Evolutionary conservation across 352 stramenopile species (phyloP), one percentile per base, ranked within the genome.

Genomic region (Pythium volutum): DNA sequence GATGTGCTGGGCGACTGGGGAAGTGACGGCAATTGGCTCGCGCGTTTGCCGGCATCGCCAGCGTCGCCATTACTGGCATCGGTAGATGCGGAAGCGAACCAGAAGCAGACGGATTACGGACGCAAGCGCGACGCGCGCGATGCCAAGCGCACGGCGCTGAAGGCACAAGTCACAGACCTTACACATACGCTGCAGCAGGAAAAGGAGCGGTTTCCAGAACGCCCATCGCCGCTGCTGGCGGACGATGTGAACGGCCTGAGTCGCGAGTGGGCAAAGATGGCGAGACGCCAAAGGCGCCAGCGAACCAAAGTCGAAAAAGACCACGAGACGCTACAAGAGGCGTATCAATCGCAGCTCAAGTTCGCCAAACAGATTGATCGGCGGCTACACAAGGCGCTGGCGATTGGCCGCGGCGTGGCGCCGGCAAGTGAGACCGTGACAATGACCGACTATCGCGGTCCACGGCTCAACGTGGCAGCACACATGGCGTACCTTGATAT

Each of bases 1-100:
- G 52, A 36, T n/a, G 34, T 59, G 7, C 26, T 50, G 15, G 39
- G 52, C 18, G 52, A 59, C 52, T 59, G 52, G 52, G 52, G 41
- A 22, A 38, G 36, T 36, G 52, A 59, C 14, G 7, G 18, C 8
- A 38, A 49, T 14, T 45, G 34, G 34, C 38, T 59, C 4, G 4
- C 27, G 26, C 26, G 39, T 11, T 38, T 59, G 6, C 38, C 52
- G 14, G 27, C 34, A 14, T n/a, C 52, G 23, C 36, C 47, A n/a
- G 9, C 25, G 23, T 51, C 45, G 8, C 33, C 22, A 4, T n/a
- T n/a, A n/a, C 18, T 11, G 18, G 36, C 36, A 7, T 6, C 22
- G 4, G 20, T 9, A 38, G 41, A 4, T 14, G 7, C 41, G 41
- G 27, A 27, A 27, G 16, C 7, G 10, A 5, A 14, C 26, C 20